Base-by-base conservation (phyloP, 257 asterid genomes). In the Apocynum venetum region DNA sequence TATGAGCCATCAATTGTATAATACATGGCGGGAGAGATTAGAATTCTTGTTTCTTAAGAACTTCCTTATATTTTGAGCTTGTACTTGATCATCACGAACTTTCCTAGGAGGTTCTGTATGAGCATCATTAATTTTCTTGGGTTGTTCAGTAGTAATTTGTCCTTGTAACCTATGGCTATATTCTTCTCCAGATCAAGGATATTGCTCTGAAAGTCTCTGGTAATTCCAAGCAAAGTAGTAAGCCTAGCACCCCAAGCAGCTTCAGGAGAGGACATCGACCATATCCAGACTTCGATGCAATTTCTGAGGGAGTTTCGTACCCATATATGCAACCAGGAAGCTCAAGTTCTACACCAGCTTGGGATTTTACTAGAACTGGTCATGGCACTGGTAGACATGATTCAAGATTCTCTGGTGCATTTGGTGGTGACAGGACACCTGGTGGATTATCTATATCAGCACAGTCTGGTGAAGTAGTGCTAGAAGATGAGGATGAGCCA, bases 121-220 rank as follows among this genome's bases (percentile, higher is more conserved):
- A 7, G 15, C 41, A 51, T 40, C 9, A 40, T 66, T 65, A 40
- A 40, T 66, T 35, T 40, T 66, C 11, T 14, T 66, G 13, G 15
- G 49, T 15, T 65, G 3, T 38, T 66, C 40, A 41, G 31, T 66
- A 40, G 48, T 5, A 38, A 8, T 2, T 46, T 61, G 20, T 47
- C 53, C 9, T 78, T 1, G 12, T 67, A 14, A 56, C 51, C 41
- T 35, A 4, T 56, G 69, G 61, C 8, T 66, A 13, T 43, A 13
- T 72, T 76, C 20, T 56, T 66, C 47, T 83, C 57, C 89, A 92
- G 98, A 92, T 95, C 64, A 95, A 91, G 89, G 98, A 93, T 80
- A 92, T 93, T 83, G 97, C 93, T n/a, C 82, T 93, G 84, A 95
- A 93, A 79, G 97, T 91, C 8, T 91, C 98, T 3, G 94, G 98